Conservation (phyloP, 148 eudicot species). For the Cornus kousa region DNA sequence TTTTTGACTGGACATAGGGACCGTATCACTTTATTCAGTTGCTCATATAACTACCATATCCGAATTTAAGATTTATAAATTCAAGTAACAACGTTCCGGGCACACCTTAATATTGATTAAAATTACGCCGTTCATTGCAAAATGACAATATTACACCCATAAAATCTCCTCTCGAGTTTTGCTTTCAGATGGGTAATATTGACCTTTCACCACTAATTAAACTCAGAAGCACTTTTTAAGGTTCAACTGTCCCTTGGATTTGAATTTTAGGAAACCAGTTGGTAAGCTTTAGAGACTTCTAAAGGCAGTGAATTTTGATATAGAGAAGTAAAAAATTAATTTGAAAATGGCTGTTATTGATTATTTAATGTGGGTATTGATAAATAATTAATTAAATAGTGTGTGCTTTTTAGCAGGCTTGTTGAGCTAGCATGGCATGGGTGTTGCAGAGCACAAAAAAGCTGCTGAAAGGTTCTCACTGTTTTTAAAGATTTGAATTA, state of each 20-base stretch:
- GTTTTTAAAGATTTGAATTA: not conserved
- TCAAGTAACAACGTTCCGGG: not conserved
- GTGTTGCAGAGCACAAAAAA: not conserved
- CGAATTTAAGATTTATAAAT: not conserved
- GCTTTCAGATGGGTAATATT: not conserved
- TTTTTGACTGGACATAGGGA: constrained; percentile 7
- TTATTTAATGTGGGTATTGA: no score
- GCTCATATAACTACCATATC: not conserved
- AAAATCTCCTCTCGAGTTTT: not conserved
- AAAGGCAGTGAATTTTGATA: no score
- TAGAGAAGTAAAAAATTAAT: no score
- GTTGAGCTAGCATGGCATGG: no score
- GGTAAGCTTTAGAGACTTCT: not conserved
- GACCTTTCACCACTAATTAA: not conserved
- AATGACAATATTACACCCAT: not conserved
- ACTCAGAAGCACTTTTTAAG: not conserved
- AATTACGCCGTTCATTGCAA: not conserved
- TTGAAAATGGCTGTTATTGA: no score
- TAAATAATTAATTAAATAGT: no score
- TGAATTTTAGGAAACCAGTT: not conserved
- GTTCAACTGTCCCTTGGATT: constrained; percentile 1
- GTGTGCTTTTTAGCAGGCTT: no score
- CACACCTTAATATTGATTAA: not conserved
- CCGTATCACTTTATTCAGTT: not conserved
- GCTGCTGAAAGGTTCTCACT: constrained; percentile 4